Evolutionary conservation across 768 basidiomycete genomes (phyloP), one percentile per base, ranked within the genome.

Genomic region (Flagelloscypha sp.): DNA sequence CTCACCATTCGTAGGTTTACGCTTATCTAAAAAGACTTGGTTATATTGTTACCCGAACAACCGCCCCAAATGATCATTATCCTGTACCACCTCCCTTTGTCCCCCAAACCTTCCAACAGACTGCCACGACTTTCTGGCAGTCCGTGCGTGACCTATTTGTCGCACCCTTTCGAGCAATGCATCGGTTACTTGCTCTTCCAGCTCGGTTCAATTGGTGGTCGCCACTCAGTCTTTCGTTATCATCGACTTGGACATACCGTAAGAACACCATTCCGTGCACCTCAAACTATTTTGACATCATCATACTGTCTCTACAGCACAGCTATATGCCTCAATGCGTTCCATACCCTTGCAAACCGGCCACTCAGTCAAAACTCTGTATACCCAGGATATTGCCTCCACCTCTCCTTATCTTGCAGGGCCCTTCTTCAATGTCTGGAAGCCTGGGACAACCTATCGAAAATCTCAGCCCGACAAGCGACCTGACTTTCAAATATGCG

Each of bases 21-120:
- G 75, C 94, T 1, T 92, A 94, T 57, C 69, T 99, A 21, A 89
- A 83, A 49, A 78, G 95, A 12, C 63, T 98, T 24, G 95, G 95
- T 10, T 99, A 95, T 57, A 70, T 78, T 8, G 76, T 98, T 7
- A 86, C 77, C 27, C 74, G 95, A n/a, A 65, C 87, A 0, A 63
- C 68, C 4, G 70, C 76, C 5, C 82, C 79, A 5, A 66, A 65
- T 5, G 38, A 62, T 1, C 63, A 65, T 11, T 84, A 81, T 47
- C 69, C 74, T 3, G 42, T 51, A 5, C 67, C 80, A 22, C 57
- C 70, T 3, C 58, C 68, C 0, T 45, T 49, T 33, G 41, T 48
- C 21, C 38, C 33, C 37, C 27, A 42, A 19, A 41, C 37, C 36
- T 24, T 39, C 11, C 44, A 24, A 12, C 24, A 47, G n/a, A 41